A percentile compares a stretch with the other conserved stretches of the same genome.
Evolutionary conservation across 2,329 filamentous ascomycete genomes (phyloP).

Genomic region (Diaporthe amygdali): DNA sequence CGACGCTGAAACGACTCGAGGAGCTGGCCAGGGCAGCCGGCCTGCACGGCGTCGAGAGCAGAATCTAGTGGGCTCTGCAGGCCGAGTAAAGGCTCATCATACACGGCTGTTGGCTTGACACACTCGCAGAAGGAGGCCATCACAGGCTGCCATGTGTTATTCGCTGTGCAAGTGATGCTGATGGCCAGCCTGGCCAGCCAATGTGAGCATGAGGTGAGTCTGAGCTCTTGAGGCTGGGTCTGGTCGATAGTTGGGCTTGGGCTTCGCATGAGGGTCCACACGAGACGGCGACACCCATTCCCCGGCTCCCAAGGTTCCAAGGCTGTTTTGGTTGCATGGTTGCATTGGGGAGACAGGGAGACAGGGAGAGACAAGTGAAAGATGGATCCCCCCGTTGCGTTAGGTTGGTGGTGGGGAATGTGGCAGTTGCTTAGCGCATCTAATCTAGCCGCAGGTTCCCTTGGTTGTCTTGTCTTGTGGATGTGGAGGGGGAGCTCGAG

Average conservation of each 20-base stretch:
- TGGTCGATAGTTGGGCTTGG: not conserved
- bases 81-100: not conserved
- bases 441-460: slow-evolving; percentile 4
- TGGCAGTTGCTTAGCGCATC: slow-evolving; percentile 13
- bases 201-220: not conserved
- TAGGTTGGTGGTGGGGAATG: slow-evolving; percentile 1
- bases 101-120: not conserved
- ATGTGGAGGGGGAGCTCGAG: not conserved
- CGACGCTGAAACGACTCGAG: not conserved
- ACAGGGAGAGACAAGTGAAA: not conserved
- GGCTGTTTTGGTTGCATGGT: not conserved
- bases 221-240: not conserved
- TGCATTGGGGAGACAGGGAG: not conserved
- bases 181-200: not conserved
- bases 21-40: not conserved
- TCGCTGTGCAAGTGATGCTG: not conserved
- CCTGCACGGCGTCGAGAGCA: not conserved
- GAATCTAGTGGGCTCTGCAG: no score
- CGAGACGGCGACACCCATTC: not conserved
- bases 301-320: not conserved
- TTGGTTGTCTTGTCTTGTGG: not conserved
- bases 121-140: not conserved
- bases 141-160: not conserved
- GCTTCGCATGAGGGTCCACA: not conserved
- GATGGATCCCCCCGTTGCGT: not conserved